These are phyloP conservation scores for Coemansia sp. DNA, from an alignment of 371 early-diverging fungal genomes.

Conservation along the genomic window DNA sequence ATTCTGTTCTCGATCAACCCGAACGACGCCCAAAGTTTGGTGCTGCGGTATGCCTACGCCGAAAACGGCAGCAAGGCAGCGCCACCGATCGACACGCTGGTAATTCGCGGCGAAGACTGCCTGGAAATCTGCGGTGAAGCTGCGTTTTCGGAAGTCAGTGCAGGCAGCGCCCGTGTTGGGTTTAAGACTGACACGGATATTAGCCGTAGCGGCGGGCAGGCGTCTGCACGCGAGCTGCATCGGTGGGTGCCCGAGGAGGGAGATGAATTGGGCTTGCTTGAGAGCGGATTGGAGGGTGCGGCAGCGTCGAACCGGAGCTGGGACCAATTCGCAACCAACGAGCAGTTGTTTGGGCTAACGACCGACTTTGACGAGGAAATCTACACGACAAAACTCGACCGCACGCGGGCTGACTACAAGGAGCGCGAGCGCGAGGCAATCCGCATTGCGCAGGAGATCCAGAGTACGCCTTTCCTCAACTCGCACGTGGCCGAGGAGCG, in stretches of 20 bases:
- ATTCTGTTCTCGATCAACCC: conserved; percentile 75
- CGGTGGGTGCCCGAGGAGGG: conserved; percentile 80
- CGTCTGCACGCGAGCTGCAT: conserved; percentile 79
- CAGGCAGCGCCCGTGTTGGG: conserved; percentile 41
- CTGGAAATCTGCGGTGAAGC: conserved; percentile 61
- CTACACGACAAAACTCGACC: conserved; percentile 94
- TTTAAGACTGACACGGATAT: conserved; percentile 94
- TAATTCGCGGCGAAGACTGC: conserved; percentile 73
- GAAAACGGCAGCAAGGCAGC: conserved; percentile 41
- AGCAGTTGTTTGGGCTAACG: conserved; percentile 90
- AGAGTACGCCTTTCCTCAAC: conserved; percentile 70
- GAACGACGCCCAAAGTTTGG: conserved; percentile 75
- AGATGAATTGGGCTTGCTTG: conserved; percentile 44
- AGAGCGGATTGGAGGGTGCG: conserved; percentile 31
- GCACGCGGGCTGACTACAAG: conserved; percentile 81
- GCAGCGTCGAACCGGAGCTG: conserved; percentile 56
- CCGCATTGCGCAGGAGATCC: conserved; percentile 92
- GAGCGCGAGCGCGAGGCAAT: conserved; percentile 85
- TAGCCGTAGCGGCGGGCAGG: conserved; percentile 62
- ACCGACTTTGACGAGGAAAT: conserved; percentile 95
- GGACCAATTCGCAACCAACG: conserved; percentile 99
- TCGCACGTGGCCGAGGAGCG: conserved; percentile 94
- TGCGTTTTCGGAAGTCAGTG: conserved; percentile 57
- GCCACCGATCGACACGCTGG: conserved; percentile 56
- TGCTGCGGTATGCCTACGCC: conserved; percentile 65